phyloP scores from a whole-genome alignment of 768 basidiomycete genomes.

The Stropharia rugosoannulata region DNA sequence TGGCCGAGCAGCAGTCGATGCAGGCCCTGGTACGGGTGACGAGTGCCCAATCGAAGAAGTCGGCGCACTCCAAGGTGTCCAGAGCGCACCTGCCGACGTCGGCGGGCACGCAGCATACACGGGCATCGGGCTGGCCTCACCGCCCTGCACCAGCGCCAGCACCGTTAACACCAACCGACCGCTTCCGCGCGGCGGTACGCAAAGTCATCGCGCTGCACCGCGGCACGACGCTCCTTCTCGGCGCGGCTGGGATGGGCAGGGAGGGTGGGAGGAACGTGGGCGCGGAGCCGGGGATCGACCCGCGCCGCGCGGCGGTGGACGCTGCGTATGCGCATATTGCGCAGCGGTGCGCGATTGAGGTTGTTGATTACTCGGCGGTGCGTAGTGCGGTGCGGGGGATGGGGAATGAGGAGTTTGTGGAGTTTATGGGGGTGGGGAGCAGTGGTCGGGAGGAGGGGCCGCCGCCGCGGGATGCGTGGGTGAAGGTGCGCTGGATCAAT shows the following conservation, averaged over 20 bases:
- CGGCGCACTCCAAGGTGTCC: constrained; percentile 18
- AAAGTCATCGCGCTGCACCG: constrained; percentile 66
- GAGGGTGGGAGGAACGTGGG: constrained; percentile 34
- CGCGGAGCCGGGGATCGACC: constrained; percentile 73
- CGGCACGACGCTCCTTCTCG: constrained; percentile 38
- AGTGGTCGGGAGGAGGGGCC: constrained; percentile 21
- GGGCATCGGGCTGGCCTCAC: constrained; percentile 14
- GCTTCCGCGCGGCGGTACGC: constrained; percentile 53
- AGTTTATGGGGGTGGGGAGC: constrained; percentile 42
- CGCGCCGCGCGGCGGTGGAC: constrained; percentile 56
- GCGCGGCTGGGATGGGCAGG: constrained; percentile 22
- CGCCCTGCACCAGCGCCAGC: not conserved
- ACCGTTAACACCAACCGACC: constrained; percentile 39
- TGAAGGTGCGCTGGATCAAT: constrained; percentile 75
- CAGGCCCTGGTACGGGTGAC: constrained; percentile 15
- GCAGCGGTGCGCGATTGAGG: constrained; percentile 63
- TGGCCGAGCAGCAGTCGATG: not conserved
- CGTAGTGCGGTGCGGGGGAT: constrained; percentile 52
- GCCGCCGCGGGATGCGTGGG: constrained; percentile 54
- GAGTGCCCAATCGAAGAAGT: constrained; percentile 15
- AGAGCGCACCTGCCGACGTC: constrained; percentile 11
- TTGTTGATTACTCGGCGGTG: constrained; percentile 64
- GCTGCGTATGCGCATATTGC: constrained; percentile 56
- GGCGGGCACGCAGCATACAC: not conserved
- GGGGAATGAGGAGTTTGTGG: constrained; percentile 62